phyloP scores from a whole-genome alignment of 805 yeast genomes.

The Pichia californica region DNA sequence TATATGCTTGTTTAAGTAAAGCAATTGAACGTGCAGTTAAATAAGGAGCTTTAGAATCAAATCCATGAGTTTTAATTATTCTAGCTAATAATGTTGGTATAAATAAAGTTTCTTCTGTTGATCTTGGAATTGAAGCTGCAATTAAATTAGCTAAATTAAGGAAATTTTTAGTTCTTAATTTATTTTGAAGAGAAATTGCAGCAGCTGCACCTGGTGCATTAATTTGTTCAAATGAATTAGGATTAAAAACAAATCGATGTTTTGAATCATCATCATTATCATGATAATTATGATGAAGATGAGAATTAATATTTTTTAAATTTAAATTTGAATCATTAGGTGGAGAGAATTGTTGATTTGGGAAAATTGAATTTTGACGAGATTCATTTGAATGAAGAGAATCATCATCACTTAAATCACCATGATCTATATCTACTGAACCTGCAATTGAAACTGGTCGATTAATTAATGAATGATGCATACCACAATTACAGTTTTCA shows the following conservation, averaged over 20 bases:
- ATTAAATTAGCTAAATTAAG: constrained; percentile 50
- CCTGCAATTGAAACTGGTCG: constrained; percentile 64
- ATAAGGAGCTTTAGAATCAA: constrained; percentile 62
- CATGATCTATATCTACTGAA: constrained; percentile 42
- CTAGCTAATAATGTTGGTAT: constrained; percentile 66
- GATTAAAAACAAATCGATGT: constrained; percentile 10
- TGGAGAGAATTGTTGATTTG: background rate
- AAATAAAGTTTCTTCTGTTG: constrained; percentile 72
- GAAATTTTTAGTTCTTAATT: constrained; percentile 36
- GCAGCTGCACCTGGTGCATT: constrained; percentile 79
- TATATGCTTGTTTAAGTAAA: constrained; percentile 48
- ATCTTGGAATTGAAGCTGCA: constrained; percentile 67
- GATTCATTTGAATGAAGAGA: constrained; percentile 6
- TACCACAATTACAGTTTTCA: constrained; percentile 55
- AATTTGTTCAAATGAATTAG: constrained; percentile 46
- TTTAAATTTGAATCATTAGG: too few relatives aligned
- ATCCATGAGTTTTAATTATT: constrained; percentile 65
- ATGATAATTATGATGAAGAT: background rate
- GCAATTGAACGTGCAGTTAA: constrained; percentile 68
- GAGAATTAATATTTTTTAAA: too few relatives aligned
- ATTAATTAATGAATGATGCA: constrained; percentile 48
- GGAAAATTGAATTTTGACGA: constrained; percentile 13
- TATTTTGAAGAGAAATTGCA: constrained; percentile 47
- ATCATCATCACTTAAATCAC: constrained; percentile 46
- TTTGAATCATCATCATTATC: background rate